Evolutionary conservation across 2,329 filamentous ascomycete genomes (phyloP), one percentile per base, ranked within the genome.

Genomic region (Falciphora oryzae): DNA sequence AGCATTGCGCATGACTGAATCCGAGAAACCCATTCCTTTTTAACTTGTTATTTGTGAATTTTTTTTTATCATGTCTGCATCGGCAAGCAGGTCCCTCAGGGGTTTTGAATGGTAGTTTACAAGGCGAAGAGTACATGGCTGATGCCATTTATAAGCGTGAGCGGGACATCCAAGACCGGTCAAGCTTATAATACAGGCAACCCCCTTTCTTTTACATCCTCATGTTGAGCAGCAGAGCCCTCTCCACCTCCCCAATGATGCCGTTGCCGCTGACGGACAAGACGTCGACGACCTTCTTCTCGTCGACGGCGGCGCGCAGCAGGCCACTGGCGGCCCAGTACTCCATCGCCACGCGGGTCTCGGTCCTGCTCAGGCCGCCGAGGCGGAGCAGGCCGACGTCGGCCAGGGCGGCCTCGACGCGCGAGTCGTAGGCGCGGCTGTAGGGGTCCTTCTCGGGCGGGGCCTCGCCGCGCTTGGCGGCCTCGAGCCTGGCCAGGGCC

Each of bases 281-380:
- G 79, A 92, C 91, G 81, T 96, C 90, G 28, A 84, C 82, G 50
- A 97, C 89, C 67, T 84, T 82, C 68, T 80, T 80, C 72, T 93
- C 88, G 71, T 91, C 88, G 62, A 97, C 82, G 59, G 80, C 82
- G 67, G 85, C 81, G 68, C 90, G 85, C 73, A 96, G 75, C 73
- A 97, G 81, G 16, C 94, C 95, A 75, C 92, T 96, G 50, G 86
- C 87, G 6, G 92, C 93, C 82, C 94, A 98, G 79, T 97, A 98
- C 79, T 97, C 93, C 87, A 98, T 89, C 70, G 96, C 80, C 0
- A 87, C 83, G 66, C 89, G 85, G 14, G 91, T 88, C 78, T 98
- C 94, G 2, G 83, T 78, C 76, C 89, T 91, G 70, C 80, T 89
- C 69, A 97, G 72, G 11, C 91, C 90, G 57, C 84, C 81, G 27